Base-by-base conservation (phyloP, 2,329 filamentous ascomycete genomes). In the Acrocalymma vagum region DNA sequence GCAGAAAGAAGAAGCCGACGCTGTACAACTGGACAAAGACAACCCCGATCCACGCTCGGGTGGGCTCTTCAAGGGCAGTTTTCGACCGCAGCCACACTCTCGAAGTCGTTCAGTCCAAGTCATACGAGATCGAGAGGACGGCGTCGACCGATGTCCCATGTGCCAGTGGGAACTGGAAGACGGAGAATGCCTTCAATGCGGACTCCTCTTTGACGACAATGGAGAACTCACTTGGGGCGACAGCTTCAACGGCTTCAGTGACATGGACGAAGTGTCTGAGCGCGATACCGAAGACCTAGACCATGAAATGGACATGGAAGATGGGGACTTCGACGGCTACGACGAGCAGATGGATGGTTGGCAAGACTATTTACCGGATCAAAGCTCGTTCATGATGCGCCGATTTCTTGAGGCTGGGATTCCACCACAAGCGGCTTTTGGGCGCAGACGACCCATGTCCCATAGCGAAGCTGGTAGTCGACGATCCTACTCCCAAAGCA, bases 121-220 rank as follows among this genome's bases (percentile, higher is more conserved):
- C 9, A 70, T 83, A 23, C 70, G 75, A 30, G 83, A 86, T 51
- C 69, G 77, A 22, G 76, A 78, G 58, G 84, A 87, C 60, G 78
- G 79, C 22, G 78, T 87, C 13, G 70, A 80, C 38, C 77, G 84
- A 50, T 88, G 85, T 61, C 84, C 84, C 2, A 49, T 70, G 3
- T 88, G 85, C 64, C 68, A 75, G 7, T 81, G 80, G 76, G 85
- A 88, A 63, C 71, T 87, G 30, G 81, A 84, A 58, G 82, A 84
- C 28, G 80, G 81, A 40, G 52, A 64, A 55, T 88, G 85, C 54
- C 48, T 60, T 15, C 70, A 74, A 14, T 88, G 85, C 45, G 71
- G 71, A 6, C 48, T 74, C 42, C 76, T 79, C 33, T 80, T 78
- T 36, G 73, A 76, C 34, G 71, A 76, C 15, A 76, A 78, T 30